Conservation (phyloP, 2,329 filamentous ascomycete species). For the Stagonosporopsis vannaccii region DNA sequence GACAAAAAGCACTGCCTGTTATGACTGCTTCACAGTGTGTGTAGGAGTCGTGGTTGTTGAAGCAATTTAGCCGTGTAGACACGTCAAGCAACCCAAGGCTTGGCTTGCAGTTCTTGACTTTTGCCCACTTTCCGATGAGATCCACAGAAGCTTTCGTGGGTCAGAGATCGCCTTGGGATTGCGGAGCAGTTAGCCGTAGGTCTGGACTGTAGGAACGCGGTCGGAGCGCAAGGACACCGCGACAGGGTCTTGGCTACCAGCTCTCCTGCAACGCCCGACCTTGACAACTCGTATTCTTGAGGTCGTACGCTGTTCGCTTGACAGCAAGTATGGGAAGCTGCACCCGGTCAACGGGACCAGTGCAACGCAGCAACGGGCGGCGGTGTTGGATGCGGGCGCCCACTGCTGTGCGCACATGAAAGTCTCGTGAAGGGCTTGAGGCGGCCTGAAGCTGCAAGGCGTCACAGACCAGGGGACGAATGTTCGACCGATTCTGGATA, state of each 20-base stretch:
- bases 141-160: constrained; percentile 2
- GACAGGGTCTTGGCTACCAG: constrained; percentile 9
- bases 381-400: constrained; percentile 1
- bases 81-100: constrained; percentile 10
- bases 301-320: neutral
- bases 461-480: constrained; percentile 14
- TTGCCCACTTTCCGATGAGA: constrained; percentile 8
- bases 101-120: constrained; percentile 11
- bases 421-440: neutral
- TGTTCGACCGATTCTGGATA: constrained; percentile 9
- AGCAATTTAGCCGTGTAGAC: constrained; percentile 1
- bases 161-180: constrained; percentile 4
- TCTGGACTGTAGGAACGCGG: constrained; percentile 2
- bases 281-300: constrained; percentile 6
- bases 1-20: neutral
- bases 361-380: constrained; percentile 4
- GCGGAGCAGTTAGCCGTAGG: constrained; percentile 2
- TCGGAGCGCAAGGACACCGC: constrained; percentile 13
- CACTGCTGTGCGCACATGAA: constrained; percentile 6
- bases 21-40: neutral
- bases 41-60: neutral
- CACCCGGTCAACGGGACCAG: constrained; percentile 2
- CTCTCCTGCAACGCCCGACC: constrained; percentile 4
- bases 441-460: neutral
- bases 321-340: neutral